Evolutionary conservation across 345 rosid species (phyloP).

Genomic region (sweet orange (Citrus sinensis)): DVS_A1.0 CM039165.1:35702501-35703000

Average conservation of each 20-base stretch:
- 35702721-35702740: constrained; percentile 52
- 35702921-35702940: constrained; percentile 48
- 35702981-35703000: constrained; percentile 49
- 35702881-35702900: constrained; percentile 35
- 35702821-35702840: constrained; percentile 48
- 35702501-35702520: constrained; percentile 38
- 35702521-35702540: constrained; percentile 46
- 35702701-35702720: constrained; percentile 34
- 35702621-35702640: constrained; percentile 41
- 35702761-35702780: constrained; percentile 57
- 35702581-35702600: constrained; percentile 34
- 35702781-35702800: constrained; percentile 25
- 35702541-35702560: constrained; percentile 55
- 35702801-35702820: constrained; percentile 44
- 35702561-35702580: constrained; percentile 33
- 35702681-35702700: constrained; percentile 33
- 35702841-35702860: constrained; percentile 41
- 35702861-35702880: constrained; percentile 48
- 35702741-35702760: constrained; percentile 56
- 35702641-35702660: constrained; percentile 53
- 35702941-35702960: constrained; percentile 50
- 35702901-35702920: constrained; percentile 48
- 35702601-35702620: constrained; percentile 52
- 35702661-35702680: constrained; percentile 50
- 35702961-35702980: constrained; percentile 24